phyloP scores from a whole-genome alignment of 2,329 filamentous ascomycete genomes.

The Calonectria ilicicola region DNA sequence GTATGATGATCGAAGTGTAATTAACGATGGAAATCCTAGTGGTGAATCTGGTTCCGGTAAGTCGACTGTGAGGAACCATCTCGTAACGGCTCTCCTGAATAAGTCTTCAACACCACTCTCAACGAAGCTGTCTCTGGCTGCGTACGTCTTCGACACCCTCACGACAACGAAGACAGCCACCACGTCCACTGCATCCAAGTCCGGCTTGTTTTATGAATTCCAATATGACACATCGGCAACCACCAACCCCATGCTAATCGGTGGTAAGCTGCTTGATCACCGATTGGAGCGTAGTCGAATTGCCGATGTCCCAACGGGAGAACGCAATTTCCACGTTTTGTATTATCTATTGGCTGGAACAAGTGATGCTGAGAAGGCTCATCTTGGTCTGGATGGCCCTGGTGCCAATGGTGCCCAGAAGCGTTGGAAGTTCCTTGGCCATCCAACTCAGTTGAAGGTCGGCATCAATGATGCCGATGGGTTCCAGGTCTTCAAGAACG shows the following conservation, averaged over 20 bases:
- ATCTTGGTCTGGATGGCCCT: conserved; percentile 74
- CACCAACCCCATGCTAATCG: conserved; percentile 87
- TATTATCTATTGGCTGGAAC: conserved; percentile 97
- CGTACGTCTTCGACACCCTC: conserved; percentile 95
- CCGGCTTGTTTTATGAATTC: conserved; percentile 93
- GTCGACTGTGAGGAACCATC: conserved; percentile 91
- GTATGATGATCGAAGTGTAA: conserved; percentile 25
- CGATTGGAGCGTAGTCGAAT: conserved; percentile 92
- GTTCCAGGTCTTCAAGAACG: conserved; percentile 98
- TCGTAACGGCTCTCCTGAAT: conserved; percentile 85
- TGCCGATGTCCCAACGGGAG: conserved; percentile 91
- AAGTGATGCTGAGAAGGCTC: conserved; percentile 87
- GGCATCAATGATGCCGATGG: conserved; percentile 96
- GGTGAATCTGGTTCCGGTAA: conserved; percentile 97
- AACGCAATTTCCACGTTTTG: conserved; percentile 94
- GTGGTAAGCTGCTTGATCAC: conserved; percentile 94
- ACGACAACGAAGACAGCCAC: conserved; percentile 98
- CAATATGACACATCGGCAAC: conserved; percentile 94
- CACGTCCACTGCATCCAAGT: conserved; percentile 94
- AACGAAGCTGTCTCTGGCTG: conserved; percentile 90
- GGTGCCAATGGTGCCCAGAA: conserved; percentile 70
- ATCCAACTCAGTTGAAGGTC: conserved; percentile 96
- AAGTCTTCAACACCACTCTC: conserved; percentile 95
- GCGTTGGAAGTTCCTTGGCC: conserved; percentile 95
- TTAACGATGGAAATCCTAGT: conserved; percentile 59